These are phyloP conservation scores for Carex parvula DNA, from an alignment of 176 grass and related monocot species.

Conservation along the genomic window DNA sequence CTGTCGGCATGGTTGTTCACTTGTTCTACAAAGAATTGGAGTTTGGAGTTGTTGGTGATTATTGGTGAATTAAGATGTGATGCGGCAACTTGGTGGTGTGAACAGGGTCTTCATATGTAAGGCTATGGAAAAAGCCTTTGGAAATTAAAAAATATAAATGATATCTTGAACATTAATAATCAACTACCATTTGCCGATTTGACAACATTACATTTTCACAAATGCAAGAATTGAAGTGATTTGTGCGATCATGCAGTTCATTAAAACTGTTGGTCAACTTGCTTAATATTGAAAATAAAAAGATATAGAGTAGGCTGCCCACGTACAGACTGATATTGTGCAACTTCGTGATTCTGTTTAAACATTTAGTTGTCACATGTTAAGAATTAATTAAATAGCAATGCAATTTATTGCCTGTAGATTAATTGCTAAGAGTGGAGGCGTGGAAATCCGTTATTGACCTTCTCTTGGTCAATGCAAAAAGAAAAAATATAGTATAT, in stretches of 20 bases:
- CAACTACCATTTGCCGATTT: too few relatives aligned
- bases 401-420: neutral
- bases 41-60: neutral
- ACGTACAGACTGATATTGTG: constrained; percentile 12
- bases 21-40: neutral
- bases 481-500: neutral
- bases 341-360: neutral
- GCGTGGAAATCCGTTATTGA: neutral
- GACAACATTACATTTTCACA: too few relatives aligned
- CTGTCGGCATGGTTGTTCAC: constrained; percentile 22
- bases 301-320: constrained; percentile 2
- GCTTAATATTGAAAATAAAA: neutral
- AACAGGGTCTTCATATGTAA: constrained; percentile 14
- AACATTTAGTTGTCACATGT: neutral
- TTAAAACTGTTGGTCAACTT: neutral
- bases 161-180: neutral
- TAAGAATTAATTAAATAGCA: neutral
- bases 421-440: neutral
- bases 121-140: neutral
- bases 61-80: constrained; percentile 20
- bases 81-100: neutral
- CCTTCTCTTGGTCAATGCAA: neutral
- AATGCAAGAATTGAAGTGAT: too few relatives aligned
- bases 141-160: neutral
- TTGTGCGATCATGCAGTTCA: constrained; percentile 9